Evolutionary conservation across 805 yeast genomes (phyloP).

Genomic region (Tetrapisispora fleetii): DNA sequence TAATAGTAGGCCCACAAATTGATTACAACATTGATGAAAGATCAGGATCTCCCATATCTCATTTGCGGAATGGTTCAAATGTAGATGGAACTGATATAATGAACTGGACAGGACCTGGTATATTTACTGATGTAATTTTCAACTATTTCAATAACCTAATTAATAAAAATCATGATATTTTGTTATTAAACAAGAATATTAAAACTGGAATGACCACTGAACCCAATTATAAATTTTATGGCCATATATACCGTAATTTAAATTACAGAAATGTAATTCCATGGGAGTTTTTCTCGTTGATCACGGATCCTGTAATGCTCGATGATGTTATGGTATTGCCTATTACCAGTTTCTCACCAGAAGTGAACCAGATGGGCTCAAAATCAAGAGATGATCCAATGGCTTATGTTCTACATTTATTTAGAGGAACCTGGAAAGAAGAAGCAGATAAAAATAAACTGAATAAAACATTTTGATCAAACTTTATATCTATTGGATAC

Average conservation of each 20-base stretch:
- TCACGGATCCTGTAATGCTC: conserved; percentile 64
- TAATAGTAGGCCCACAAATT: conserved; percentile 8
- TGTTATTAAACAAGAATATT: conserved; percentile 29
- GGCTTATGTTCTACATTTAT: conserved; percentile 78
- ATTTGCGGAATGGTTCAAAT: conserved; percentile 19
- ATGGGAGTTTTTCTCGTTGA: conserved; percentile 73
- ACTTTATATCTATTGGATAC: too few species aligned
- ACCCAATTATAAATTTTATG: conserved; percentile 20
- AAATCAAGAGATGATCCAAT: conserved; percentile 51
- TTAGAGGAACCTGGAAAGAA: conserved; percentile 53
- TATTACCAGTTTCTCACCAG: conserved; percentile 79
- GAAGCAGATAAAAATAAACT: conserved; percentile 13
- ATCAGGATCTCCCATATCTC: conserved; percentile 3
- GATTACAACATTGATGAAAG: conserved; percentile 25
- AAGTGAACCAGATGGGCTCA: conserved; percentile 81
- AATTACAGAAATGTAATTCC: conserved; percentile 15
- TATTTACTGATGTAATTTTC: conserved; percentile 68
- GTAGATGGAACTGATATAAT: conserved; percentile 37
- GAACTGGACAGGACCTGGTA: conserved; percentile 71
- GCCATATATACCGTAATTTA: conserved; percentile 15
- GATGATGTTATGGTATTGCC: conserved; percentile 85
- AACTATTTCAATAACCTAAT: conserved; percentile 63
- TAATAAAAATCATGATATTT: conserved; percentile 49
- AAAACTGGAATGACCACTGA: background rate
- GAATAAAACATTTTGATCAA: background rate